Evolutionary conservation across 139 green algal species (phyloP), one percentile per base, ranked within the genome.

Genomic region (Asterochloris erici): DNA sequence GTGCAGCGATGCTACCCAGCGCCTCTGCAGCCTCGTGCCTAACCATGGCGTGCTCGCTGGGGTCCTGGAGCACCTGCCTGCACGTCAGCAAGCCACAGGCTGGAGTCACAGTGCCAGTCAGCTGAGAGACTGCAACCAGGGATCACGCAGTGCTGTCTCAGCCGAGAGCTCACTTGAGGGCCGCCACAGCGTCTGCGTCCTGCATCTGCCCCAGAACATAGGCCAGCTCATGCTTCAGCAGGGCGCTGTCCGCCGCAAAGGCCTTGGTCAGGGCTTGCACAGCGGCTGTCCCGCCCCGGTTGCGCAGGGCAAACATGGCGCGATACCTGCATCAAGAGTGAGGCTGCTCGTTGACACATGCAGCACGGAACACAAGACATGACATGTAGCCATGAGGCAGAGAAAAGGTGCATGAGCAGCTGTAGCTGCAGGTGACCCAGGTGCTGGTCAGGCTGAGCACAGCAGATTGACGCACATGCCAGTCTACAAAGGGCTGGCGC

Each of bases 141-240:
- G n/a, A n/a, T n/a, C n/a, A 54, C 38, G 6, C 38, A 54, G 6
- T 54, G 6, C 68, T 73, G 68, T 27, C 27, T 77, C 1, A 47
- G 27, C 16, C 54, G 0, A 61, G 16, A 19, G 23, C 27, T 69
- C 74, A 90, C 63, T 81, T 81, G 54, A 98, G 87, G 47, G 83
- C 74, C 17, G 82, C 71, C 15, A 92, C 86, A 11, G 93, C 87
- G 11, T 79, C 12, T 1, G 84, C 81, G 85, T 97, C 89, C 84
- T 97, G 94, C 94, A 99, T 95, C 89, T 99, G 97, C 0, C 97
- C 97, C 78, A 99, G 91, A 78, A 99, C 96, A 78, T 98, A 99
- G 0, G 97, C 97, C 54, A 97, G 91, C 87, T 98, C 95, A 82
- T 98, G 95, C 88, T 98, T 98, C 19, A 98, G 90, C 83, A 98